These are phyloP conservation scores for Podila horticola DNA, from an alignment of 192 early-diverging fungal genomes.

Conservation along the genomic window DNA sequence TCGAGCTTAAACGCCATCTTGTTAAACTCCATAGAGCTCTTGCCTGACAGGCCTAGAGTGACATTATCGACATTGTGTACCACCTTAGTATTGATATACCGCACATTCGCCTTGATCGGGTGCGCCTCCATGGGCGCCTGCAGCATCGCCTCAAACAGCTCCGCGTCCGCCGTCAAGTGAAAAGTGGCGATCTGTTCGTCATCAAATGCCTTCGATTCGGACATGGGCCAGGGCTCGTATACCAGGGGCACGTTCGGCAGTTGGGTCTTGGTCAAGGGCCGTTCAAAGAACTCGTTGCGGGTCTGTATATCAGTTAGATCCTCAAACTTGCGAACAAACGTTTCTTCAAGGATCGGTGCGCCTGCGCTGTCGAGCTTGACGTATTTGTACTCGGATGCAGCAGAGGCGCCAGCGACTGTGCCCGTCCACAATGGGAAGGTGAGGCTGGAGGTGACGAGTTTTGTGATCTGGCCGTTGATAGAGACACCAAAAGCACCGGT, in stretches of 20 bases:
- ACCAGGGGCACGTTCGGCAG: constrained; percentile 9
- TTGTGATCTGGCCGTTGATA: constrained; percentile 4
- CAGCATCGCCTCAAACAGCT: neutral
- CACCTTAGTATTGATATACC: constrained; percentile 14
- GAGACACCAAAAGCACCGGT: constrained; percentile 10
- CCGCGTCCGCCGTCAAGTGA: constrained; percentile 6
- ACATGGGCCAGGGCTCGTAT: constrained; percentile 10
- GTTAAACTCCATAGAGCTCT: constrained; percentile 44
- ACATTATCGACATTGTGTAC: constrained; percentile 8
- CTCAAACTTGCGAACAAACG: neutral
- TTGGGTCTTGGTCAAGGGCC: neutral
- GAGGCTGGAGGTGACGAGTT: constrained; percentile 2
- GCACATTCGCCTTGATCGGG: constrained; percentile 9
- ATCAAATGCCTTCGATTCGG: constrained; percentile 10
- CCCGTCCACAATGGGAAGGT: constrained; percentile 16
- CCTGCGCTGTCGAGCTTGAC: constrained; percentile 7
- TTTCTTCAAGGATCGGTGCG: neutral
- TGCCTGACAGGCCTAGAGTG: constrained; percentile 9
- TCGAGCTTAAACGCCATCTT: constrained; percentile 18
- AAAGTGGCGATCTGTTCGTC: constrained; percentile 13
- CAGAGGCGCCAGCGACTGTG: neutral
- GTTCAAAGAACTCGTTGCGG: constrained; percentile 13
- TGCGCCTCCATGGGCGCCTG: neutral
- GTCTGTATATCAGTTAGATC: neutral
- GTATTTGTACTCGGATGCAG: constrained; percentile 7